Conservation (phyloP, 2,329 filamentous ascomycete species). For the Xylariaceae sp. region DNA sequence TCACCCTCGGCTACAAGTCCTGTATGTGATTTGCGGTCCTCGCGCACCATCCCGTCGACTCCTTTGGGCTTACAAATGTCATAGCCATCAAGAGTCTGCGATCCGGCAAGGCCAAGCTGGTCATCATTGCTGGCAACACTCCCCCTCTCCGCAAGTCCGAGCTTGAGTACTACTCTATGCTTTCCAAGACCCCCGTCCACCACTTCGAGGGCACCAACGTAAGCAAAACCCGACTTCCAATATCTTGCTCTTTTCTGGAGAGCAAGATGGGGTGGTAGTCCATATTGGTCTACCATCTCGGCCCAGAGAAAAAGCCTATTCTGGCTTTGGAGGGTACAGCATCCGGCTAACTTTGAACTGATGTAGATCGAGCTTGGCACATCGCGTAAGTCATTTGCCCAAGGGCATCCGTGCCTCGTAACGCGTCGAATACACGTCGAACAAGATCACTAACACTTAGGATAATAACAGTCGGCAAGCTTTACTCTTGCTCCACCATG, state of each 20-base stretch:
- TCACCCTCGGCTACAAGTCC: constrained; percentile 86
- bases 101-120: constrained; percentile 96
- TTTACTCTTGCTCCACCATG: constrained; percentile 98
- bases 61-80: constrained; percentile 6
- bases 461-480: constrained; percentile 73
- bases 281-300: constrained; percentile 6
- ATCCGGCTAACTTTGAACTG: constrained; percentile 48
- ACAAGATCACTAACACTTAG: constrained; percentile 11
- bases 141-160: constrained; percentile 97
- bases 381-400: constrained; percentile 14
- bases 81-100: constrained; percentile 73
- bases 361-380: constrained; percentile 92
- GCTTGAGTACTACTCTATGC: constrained; percentile 84
- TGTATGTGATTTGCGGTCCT: constrained; percentile 33
- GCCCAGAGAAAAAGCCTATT: constrained; percentile 87
- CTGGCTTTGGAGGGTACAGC: constrained; percentile 82
- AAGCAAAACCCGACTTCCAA: constrained; percentile 46
- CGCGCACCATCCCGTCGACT: background rate
- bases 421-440: background rate
- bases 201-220: constrained; percentile 99
- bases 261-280: constrained; percentile 7
- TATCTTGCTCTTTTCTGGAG: constrained; percentile 1
- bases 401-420: background rate
- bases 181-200: constrained; percentile 91
- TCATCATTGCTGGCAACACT: constrained; percentile 93